Evolutionary conservation across 2,329 filamentous ascomycete species (phyloP), one percentile per base, ranked within the genome.

Genomic region (Albophoma yamanashiensis): DNA sequence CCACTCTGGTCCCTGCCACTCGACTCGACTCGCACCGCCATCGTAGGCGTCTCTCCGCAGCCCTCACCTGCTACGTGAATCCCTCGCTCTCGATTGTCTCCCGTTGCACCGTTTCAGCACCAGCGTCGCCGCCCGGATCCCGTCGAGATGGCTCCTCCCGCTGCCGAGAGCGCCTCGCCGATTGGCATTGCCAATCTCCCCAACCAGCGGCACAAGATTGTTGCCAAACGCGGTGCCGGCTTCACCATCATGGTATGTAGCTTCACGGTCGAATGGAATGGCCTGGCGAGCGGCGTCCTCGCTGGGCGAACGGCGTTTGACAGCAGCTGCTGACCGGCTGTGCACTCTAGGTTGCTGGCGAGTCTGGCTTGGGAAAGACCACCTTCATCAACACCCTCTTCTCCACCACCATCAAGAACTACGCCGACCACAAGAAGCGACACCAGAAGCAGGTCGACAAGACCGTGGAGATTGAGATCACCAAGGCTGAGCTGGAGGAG

Each of bases 351-450:
- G 92, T 97, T 79, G 94, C 94, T 80, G 93, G 93, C 81, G 93
- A 99, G 82, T 97, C 94, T 68, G 93, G 93, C 73, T 81, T 97
- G 69, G 94, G 94, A 82, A 99, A 99, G 86, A 99, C 95, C 34
- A 99, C 94, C 71, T 99, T 99, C 80, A 97, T 99, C 87, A 99
- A 99, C 87, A 99, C 94, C 62, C 88, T 99, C 63, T 99, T 99
- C 85, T 99, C 94, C 64, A 99, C 95, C 67, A 99, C 94, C 70
- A 99, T 99, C 86, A 99, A 99, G 85, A 99, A 97, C 85, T 99
- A 99, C 78, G 94, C 94, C 84, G 94, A 99, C 79, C 93, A 99
- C 86, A 96, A 96, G 85, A 90, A 92, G 78, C 91, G 94, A 74
- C 94, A 99, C 79, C 91, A 94, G 80, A 99, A 99, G 87, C 94